Evolutionary conservation across 176 grass and related monocot genomes (phyloP), one percentile per base, ranked within the genome.

Genomic region (Leersia perrieri): DNA sequence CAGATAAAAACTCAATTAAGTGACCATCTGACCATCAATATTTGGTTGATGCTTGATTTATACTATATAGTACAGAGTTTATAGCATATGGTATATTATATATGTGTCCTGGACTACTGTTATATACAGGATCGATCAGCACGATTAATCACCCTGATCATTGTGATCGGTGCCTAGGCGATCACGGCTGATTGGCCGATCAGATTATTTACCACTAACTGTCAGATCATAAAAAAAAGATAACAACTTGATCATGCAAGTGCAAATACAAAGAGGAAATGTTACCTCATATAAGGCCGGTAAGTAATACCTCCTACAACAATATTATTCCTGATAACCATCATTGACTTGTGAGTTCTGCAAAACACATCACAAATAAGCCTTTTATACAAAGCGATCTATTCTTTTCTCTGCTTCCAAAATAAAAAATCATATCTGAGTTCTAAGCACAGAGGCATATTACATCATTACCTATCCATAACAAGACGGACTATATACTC

Each of bases 341-440:
- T 96, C 97, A 99, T 96, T 77, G 97, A 99, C 81, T 99, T 99
- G 85, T 99, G 97, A 73, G 88, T 99, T 92, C 97, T 99, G 83
- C 53, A 73, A 76, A 70, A 84, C 7, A 77, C 61, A 38, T 49
- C 15, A 77, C 53, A 76, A 30, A 40, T 68, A 73, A 29, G 55
- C 33, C 32, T 25, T 44, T 27, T 53, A 31, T 73, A 64, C 20
- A 15, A 80, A 63, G 27, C 40, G 45, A 76, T 57, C 28, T 71
- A 42, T 42, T 74, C 7, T 66, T 66, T 41, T 33, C 41, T 22
- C 27, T 62, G 25, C 49, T 61, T 72, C 14, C 20, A n/a, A 60
- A 70, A n/a, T n/a, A 41, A 66, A 35, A n/a, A 10, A 74, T 26
- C 3, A 29, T 44, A 34, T 66, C 26, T 31, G 77, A 33, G 41